These are phyloP conservation scores for Pythium aristosporum DNA, from an alignment of 352 stramenopile species.

Conservation along the genomic window DNA sequence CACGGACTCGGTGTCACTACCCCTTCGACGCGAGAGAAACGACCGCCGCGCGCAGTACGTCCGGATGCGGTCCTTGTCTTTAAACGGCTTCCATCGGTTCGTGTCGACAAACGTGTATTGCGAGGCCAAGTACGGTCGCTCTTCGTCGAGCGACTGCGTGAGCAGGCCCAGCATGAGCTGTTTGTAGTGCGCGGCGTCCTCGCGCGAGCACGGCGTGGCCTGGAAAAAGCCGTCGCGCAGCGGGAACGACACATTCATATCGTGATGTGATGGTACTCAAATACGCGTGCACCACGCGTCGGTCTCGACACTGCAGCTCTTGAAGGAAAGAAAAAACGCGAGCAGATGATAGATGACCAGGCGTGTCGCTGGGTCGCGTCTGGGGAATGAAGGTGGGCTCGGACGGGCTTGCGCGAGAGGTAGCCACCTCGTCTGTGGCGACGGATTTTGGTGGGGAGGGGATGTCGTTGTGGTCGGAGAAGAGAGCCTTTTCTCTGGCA, in stretches of 20 bases:
- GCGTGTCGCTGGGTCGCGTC: too few relatives aligned
- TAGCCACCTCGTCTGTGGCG: too few relatives aligned
- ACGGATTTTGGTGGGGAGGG: too few relatives aligned
- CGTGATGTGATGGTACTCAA: neutral
- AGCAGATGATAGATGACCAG: too few relatives aligned
- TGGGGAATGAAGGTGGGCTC: too few relatives aligned
- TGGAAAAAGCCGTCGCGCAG: conserved; percentile 25
- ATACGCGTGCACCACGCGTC: too few relatives aligned
- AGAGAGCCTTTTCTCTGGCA: too few relatives aligned
- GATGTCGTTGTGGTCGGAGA: too few relatives aligned
- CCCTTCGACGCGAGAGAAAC: neutral
- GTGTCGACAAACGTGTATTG: conserved; percentile 17
- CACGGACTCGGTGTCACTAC: conserved; percentile 14
- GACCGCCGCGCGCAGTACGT: conserved; percentile 12
- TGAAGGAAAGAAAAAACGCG: too few relatives aligned
- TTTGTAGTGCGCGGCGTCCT: conserved; percentile 16
- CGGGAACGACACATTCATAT: conserved; percentile 27
- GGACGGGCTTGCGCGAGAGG: too few relatives aligned
- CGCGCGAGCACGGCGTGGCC: conserved; percentile 9
- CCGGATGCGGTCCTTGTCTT: conserved; percentile 17
- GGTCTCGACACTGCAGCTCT: too few relatives aligned
- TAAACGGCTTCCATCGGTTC: conserved; percentile 20
- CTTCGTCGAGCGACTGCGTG: conserved; percentile 15
- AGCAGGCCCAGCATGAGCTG: conserved; percentile 15
- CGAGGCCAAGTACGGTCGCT: conserved; percentile 17